Evolutionary conservation across 768 basidiomycete species (phyloP), one percentile per base, ranked within the genome.

Genomic region (Rubroboletus pulcherrimus): DNA sequence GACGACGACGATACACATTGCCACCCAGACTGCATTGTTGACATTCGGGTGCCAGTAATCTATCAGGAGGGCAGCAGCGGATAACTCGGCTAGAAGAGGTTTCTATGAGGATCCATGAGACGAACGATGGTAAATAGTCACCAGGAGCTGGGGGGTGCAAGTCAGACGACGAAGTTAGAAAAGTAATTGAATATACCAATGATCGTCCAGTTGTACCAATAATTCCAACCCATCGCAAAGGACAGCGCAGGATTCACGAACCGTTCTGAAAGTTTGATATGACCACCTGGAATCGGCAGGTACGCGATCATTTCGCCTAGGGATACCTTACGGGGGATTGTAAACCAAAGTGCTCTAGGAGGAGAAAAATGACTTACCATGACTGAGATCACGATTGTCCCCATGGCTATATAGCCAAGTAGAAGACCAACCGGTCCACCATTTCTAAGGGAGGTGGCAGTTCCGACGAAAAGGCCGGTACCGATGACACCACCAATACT

Each of bases 191-290:
- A 45, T 33, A 15, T 50, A 67, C 64, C 69, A 10, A 64, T 52
- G 38, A 66, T 67, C 3, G 50, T 58, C 70, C 71, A 67, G 56
- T 65, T 68, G n/a, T 73, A 71, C 80, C 79, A 81, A 58, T 81
- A 81, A 60, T 80, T 82, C 79, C 79, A 81, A 21, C 78, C 79
- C 79, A 78, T 76, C 7, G 77, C 65, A 42, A 75, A 74, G 24
- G 88, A 87, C 56, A 89, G 74, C 1, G 88, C 86, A 15, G 83
- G 86, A 57, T 90, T 82, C 8, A 93, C 85, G 63, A 93, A 93
- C 33, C 91, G 87, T 67, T 87, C 90, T 0, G 91, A 85, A 17
- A 93, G 73, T 56, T 78, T 89, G 70, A 92, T 91, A 62, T 91
- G 89, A 41, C 83, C 91, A 54, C 91, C 91, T 29, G 88, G 78